Conservation (phyloP, 2,329 filamentous ascomycete species). For the Zopfia rhizophila region DNA sequence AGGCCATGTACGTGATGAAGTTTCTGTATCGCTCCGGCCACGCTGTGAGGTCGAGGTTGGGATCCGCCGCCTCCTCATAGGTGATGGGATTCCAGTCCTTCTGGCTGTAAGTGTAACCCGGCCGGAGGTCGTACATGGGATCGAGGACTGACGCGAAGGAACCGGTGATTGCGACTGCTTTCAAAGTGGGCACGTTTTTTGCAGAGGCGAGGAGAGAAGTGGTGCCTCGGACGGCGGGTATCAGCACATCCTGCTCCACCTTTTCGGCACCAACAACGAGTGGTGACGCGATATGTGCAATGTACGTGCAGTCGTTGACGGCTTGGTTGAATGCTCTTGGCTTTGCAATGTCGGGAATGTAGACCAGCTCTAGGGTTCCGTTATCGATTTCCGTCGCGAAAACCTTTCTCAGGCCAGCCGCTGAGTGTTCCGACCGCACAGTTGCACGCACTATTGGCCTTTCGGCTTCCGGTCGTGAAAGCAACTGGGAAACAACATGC, state of each 20-base stretch:
- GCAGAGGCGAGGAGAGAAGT: slow-evolving; percentile 11
- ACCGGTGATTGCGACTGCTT: slow-evolving; percentile 31
- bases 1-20: slow-evolving; percentile 27
- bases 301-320: slow-evolving; percentile 37
- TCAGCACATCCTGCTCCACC: slow-evolving; percentile 9
- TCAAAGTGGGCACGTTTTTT: slow-evolving; percentile 20
- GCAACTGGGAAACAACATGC: slow-evolving; percentile 8
- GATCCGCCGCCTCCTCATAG: slow-evolving; percentile 31
- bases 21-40: slow-evolving; percentile 11
- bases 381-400: slow-evolving; percentile 2
- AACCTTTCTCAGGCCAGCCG: not conserved
- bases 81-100: slow-evolving; percentile 22
- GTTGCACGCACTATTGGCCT: slow-evolving; percentile 15
- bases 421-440: slow-evolving; percentile 11
- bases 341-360: slow-evolving; percentile 49
- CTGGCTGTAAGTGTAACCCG: slow-evolving; percentile 14
- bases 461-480: slow-evolving; percentile 1
- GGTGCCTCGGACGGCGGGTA: slow-evolving; percentile 16
- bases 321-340: slow-evolving; percentile 49
- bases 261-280: slow-evolving; percentile 10
- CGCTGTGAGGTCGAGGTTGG: slow-evolving; percentile 21
- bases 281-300: slow-evolving; percentile 17
- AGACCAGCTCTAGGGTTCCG: slow-evolving; percentile 33
- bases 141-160: slow-evolving; percentile 15
- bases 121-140: slow-evolving; percentile 2